Evolutionary conservation across 305 asterid species (phyloP).

Genomic region (Withania somnifera): DNA sequence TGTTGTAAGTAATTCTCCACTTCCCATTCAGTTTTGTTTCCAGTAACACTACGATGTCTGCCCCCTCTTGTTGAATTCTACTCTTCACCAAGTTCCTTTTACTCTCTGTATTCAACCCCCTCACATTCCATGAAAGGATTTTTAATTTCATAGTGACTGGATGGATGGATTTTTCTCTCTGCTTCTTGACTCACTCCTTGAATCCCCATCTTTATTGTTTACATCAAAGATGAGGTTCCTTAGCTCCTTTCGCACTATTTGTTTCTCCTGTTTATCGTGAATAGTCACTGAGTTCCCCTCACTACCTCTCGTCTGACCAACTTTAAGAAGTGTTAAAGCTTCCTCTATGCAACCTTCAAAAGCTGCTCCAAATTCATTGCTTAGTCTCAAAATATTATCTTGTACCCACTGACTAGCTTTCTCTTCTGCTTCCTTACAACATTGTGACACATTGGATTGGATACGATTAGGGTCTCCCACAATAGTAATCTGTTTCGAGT

Average conservation of each 20-base stretch:
- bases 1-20: no score
- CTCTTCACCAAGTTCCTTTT: no score
- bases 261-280: no score
- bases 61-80: no score
- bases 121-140: no score
- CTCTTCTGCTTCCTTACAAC: neutral
- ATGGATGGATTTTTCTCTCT: no score
- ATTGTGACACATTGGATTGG: neutral
- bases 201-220: neutral
- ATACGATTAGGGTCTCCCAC: neutral
- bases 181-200: neutral
- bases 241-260: neutral
- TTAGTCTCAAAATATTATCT: neutral
- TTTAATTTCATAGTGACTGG: no score
- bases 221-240: neutral
- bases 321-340: neutral
- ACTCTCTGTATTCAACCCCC: no score
- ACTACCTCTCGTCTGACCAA: neutral
- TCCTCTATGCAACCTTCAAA: neutral
- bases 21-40: no score
- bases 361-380: neutral
- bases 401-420: neutral
- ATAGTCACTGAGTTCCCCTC: neutral
- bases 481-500: no score
- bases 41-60: no score